Percentiles rank a stretch among this genome's conserved stretches.
Evolutionary conservation across 2,329 filamentous ascomycete genomes (phyloP).

Genomic region (Claviceps pazoutovae): DNA sequence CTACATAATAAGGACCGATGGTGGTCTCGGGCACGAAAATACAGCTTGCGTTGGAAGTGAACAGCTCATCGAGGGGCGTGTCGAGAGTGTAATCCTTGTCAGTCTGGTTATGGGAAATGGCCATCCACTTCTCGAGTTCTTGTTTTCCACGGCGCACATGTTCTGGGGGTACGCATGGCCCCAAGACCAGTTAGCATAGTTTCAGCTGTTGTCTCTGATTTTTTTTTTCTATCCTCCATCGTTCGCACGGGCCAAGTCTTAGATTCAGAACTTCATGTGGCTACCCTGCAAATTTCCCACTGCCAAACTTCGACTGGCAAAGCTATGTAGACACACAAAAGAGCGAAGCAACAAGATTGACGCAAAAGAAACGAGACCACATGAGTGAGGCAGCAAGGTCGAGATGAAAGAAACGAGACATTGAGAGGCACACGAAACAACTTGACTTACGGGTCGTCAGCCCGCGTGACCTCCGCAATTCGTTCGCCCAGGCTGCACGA

Average conservation of each 20-base stretch:
- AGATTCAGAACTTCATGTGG: too few relatives aligned
- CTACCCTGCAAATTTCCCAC: too few relatives aligned
- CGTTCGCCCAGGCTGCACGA: conserved; percentile 5
- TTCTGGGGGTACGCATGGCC: neutral
- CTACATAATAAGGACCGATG: conserved; percentile 15
- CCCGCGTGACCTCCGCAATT: conserved; percentile 5
- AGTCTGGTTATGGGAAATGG: conserved; percentile 4
- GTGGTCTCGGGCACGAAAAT: conserved; percentile 8
- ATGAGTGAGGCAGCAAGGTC: too few relatives aligned
- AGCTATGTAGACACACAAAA: too few relatives aligned
- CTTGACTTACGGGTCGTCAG: conserved; percentile 4
- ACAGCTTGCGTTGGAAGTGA: conserved; percentile 8
- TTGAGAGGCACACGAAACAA: too few relatives aligned
- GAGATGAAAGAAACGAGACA: too few relatives aligned
- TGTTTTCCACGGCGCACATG: conserved; percentile 2
- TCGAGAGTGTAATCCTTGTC: conserved; percentile 1
- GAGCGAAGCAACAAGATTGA: too few relatives aligned
- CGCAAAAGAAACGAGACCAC: too few relatives aligned
- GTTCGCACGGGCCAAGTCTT: too few relatives aligned
- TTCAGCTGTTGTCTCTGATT: too few relatives aligned
- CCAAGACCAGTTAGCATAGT: neutral
- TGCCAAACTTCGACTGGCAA: too few relatives aligned
- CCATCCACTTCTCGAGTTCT: conserved; percentile 3
- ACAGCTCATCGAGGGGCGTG: conserved; percentile 5
- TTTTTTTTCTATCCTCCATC: too few relatives aligned